Evolutionary conservation across 257 asterid species (phyloP), one percentile per base, ranked within the genome.

Genomic region (Capsicum baccatum): DNA sequence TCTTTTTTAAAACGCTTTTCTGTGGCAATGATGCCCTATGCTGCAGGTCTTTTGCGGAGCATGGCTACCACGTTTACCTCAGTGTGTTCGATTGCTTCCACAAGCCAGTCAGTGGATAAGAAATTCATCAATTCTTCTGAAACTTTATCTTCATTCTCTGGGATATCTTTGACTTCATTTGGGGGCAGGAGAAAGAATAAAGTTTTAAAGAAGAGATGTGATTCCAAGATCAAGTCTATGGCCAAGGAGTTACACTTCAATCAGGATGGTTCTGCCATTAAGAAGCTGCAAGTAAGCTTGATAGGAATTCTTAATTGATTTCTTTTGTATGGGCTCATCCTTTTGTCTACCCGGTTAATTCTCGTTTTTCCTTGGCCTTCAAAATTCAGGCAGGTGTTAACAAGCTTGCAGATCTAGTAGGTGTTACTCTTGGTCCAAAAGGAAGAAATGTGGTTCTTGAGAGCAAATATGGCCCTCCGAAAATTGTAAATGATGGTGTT

Each of bases 401-500:
- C 91, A 97, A 97, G 86, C 96, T 97, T 70, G 95, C 99, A 11
- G 97, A 97, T 87, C 88, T 97, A 81, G 98, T 97, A 66, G 99
- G 99, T 80, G 98, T 97, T 54, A 97, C 99, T 67, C 93, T 95
- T 86, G 99, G 99, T 79, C 99, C 99, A 39, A 97, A 97, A 80
- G 99, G 99, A 58, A 91, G 99, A 79, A 97, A 97, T 88, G 99
- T 97, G 13, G 98, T 97, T 57, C 97, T 97, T 57, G 98, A 97
- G 88, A 95, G 98, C 94, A 97, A 95, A 88, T 97, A 97, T 74
- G 98, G 99, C 60, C 91, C 99, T 82, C 99, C 99, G 0, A 97
- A 91, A 88, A 97, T 97, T 78, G 99, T 97, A 17, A 97, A 97
- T 64, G 99, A 97, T 87, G 99, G 99, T 54, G 99, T 93, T 83